Percentiles rank a stretch among this genome's conserved stretches.
These are phyloP conservation scores for Colletotrichum sp. DNA, from an alignment of 2,329 filamentous ascomycete species.

Conservation along the genomic window DNA sequence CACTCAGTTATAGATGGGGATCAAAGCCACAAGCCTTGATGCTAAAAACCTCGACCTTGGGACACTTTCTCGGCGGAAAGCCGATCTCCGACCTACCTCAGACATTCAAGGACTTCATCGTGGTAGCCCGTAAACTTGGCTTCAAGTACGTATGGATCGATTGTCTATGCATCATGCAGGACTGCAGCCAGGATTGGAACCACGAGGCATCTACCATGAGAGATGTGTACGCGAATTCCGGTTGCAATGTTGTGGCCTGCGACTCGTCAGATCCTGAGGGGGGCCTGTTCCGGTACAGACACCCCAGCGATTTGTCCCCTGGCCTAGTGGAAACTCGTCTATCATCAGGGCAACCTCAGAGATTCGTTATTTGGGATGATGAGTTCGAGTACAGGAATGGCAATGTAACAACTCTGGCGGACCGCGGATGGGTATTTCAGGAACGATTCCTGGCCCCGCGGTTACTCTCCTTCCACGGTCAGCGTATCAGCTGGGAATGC, in stretches of 20 bases:
- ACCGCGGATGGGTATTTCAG: not conserved
- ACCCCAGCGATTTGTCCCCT: not conserved
- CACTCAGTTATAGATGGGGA: not conserved
- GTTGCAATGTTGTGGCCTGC: not conserved
- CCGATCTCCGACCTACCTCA: not conserved
- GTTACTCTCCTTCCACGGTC: not conserved
- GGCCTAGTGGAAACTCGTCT: not conserved
- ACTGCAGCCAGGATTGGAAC: not conserved
- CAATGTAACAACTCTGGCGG: not conserved
- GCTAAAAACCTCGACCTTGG: not conserved
- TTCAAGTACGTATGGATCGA: not conserved
- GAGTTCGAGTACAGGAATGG: rapidly evolving
- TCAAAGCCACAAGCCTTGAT: not conserved
- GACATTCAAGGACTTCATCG: not conserved
- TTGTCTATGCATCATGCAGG: not conserved
- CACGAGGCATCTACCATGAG: not conserved
- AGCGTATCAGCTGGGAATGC: not conserved
- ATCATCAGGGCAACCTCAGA: not conserved
- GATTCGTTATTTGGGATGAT: not conserved
- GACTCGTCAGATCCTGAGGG: not conserved
- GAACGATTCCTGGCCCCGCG: not conserved
- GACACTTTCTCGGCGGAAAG: not conserved
- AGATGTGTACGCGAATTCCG: not conserved
- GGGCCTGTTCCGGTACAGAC: not conserved
- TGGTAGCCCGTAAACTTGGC: not conserved